Base-by-base conservation (phyloP, 177 flowering plant species). In the Vitis hybrid region DNA sequence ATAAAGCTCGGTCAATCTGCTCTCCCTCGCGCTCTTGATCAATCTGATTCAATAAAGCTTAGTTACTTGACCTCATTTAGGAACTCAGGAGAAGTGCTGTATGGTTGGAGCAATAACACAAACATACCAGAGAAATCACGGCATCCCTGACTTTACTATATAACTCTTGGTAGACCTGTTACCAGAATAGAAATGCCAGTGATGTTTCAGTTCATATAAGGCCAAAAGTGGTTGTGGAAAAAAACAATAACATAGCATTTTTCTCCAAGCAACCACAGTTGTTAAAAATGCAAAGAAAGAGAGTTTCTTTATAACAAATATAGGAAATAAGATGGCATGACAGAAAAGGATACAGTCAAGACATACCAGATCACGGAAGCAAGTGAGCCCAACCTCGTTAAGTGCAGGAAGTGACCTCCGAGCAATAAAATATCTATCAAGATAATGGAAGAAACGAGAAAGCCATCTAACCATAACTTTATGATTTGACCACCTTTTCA, bases 11-110 rank as follows among this genome's bases (percentile, higher is more conserved):
- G 70, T 93, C 99, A 73, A 93, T 91, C 78, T 90, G 98, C 79
- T 91, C 97, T 15, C 97, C 97, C 65, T 93, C 97, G 3, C 98
- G 93, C 74, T 93, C 99, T 86, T 85, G 87, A 78, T 93, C 91
- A 86, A 93, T 87, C 98, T 92, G 80, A 40, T 70, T 15, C 40
- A 52, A 35, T 65, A 74, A 71, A 8, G n/a, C 3, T 3, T n/a
- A 3, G 32, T 60, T 60, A 72, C 15, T 40, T 51, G 51, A 57
- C 52, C 54, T 12, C 35, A 48, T 3, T n/a, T 14, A 4, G 1
- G 40, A 30, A 71, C 24, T 15, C 18, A 13, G 14, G 63, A 68
- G 11, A 21, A 60, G 13, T 35, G 6, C n/a, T 40, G 27, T n/a
- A 21, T 17, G 68, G 6, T 21, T n/a, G 35, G 65, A 54, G 32